Conservation (phyloP, 2,329 filamentous ascomycete species). For the Xylaria sp. region DNA sequence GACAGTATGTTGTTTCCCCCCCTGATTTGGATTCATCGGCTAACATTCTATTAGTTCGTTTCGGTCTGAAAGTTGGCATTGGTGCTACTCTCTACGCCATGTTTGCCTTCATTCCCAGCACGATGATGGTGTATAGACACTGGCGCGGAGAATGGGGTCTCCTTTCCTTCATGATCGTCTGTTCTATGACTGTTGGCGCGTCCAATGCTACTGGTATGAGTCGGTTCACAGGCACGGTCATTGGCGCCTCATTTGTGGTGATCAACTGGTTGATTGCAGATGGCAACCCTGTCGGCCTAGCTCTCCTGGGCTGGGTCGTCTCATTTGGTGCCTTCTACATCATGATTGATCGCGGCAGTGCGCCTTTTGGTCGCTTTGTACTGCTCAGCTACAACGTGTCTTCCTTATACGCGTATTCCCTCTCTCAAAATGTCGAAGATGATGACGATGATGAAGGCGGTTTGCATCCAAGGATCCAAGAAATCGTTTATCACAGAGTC, state of each 20-base stretch:
- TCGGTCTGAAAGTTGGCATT: slow-evolving; percentile 88
- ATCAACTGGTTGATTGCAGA: slow-evolving; percentile 71
- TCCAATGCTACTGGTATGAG: slow-evolving; percentile 88
- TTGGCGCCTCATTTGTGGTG: slow-evolving; percentile 72
- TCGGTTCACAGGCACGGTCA: slow-evolving; percentile 77
- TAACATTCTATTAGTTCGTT: slow-evolving; percentile 46
- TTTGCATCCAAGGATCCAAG: slow-evolving; percentile 72
- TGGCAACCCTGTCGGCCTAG: slow-evolving; percentile 70
- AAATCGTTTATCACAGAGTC: slow-evolving; percentile 84
- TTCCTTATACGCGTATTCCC: slow-evolving; percentile 86
- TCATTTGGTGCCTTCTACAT: slow-evolving; percentile 83
- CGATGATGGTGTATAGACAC: slow-evolving; percentile 72
- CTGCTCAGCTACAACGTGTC: slow-evolving; percentile 95
- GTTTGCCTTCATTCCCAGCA: slow-evolving; percentile 76
- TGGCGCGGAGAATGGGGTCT: slow-evolving; percentile 98
- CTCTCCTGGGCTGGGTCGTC: slow-evolving; percentile 75
- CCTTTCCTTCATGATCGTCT: slow-evolving; percentile 95
- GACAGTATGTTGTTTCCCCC: slow-evolving; percentile 39
- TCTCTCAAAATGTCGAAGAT: slow-evolving; percentile 72
- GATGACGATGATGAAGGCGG: slow-evolving; percentile 88
- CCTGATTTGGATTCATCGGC: slow-evolving; percentile 1
- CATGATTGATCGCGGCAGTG: slow-evolving; percentile 77
- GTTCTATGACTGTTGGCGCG: slow-evolving; percentile 93
- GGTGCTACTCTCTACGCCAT: slow-evolving; percentile 85
- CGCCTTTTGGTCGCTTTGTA: slow-evolving; percentile 87